Base-by-base conservation (phyloP, 768 basidiomycete species). In the Trametes maxima region DNA sequence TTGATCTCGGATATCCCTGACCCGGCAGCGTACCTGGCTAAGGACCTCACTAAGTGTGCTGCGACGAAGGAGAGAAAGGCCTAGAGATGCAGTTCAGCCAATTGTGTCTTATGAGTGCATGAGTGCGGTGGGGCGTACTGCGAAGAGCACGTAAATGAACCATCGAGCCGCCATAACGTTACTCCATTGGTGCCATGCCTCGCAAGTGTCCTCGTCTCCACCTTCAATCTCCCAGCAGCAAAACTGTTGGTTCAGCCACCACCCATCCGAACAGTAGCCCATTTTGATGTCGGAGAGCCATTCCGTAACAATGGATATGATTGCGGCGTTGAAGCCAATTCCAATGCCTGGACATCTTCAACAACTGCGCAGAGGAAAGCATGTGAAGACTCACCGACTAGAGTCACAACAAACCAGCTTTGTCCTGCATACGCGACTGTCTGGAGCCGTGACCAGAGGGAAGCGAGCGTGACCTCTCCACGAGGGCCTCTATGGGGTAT, bases 1-100 rank as follows among this genome's bases (percentile, higher is more conserved):
- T 98, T 99, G 75, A 99, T 98, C 75, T 99, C 97, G 21, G 95
- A 94, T 49, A 99, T 98, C 52, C 97, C 97, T 60, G 95, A 98
- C 5, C 97, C 95, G 19, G 97, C 97, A 14, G 97, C 95, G 74
- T 96, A 96, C 55, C 88, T 95, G 10, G 96, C 95, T 68, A 95
- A 85, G 10, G 86, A 86, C 54, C 85, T 83, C 57, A 98, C 97
- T 12, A 99, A 80, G 72, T 92, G 93, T 0, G 94, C 91, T 5
- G 95, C 92, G 14, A 89, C 79, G 70, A 92, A 94, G 0, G 95
- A 86, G 69, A 98, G 96, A 1, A 80, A 67, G 3, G 83, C 82
- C 96, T 98, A 67, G 14, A 10, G 12, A n/a, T 25, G 10, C 39
- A 6, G 19, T 24, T 52, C 17, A 36, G 42, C 22, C 36, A 6